These are phyloP conservation scores for Rosa chinensis DNA, from an alignment of 306 rosid species.

Conservation along the genomic window DNA sequence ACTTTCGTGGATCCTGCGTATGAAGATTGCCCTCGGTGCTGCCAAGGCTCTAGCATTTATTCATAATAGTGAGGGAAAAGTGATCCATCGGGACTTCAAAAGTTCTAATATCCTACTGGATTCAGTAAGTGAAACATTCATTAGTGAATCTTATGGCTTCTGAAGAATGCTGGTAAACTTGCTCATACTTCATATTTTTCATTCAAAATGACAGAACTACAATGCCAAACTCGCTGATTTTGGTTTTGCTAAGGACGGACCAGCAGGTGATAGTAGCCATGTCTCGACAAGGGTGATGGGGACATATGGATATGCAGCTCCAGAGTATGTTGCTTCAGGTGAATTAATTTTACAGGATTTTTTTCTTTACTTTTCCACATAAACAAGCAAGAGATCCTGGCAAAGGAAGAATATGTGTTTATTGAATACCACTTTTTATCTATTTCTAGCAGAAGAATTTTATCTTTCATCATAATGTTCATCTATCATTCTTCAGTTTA, in stretches of 20 bases:
- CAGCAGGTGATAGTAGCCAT: background rate
- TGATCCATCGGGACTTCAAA: background rate
- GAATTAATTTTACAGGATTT: background rate
- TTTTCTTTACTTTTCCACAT: background rate
- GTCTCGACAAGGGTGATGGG: background rate
- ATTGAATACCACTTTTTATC: background rate
- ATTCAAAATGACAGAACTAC: background rate
- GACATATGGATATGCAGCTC: background rate
- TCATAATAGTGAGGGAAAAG: background rate
- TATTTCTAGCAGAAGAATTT: background rate
- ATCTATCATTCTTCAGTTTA: background rate
- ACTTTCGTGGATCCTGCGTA: background rate
- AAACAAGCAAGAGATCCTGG: background rate
- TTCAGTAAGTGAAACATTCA: background rate
- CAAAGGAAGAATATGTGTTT: background rate
- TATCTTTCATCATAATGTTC: background rate
- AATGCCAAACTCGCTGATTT: slow-evolving; percentile 5
- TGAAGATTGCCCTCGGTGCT: background rate
- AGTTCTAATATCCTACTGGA: slow-evolving; percentile 4
- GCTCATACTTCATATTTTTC: background rate
- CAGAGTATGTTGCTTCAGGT: slow-evolving; percentile 3
- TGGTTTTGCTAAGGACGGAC: slow-evolving; percentile 7
- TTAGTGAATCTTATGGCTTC: background rate
- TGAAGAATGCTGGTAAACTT: background rate
- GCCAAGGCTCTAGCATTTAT: background rate